Evolutionary conservation across 768 basidiomycete species (phyloP), one percentile per base, ranked within the genome.

Genomic region (Leccinum longicurvipes): DNA sequence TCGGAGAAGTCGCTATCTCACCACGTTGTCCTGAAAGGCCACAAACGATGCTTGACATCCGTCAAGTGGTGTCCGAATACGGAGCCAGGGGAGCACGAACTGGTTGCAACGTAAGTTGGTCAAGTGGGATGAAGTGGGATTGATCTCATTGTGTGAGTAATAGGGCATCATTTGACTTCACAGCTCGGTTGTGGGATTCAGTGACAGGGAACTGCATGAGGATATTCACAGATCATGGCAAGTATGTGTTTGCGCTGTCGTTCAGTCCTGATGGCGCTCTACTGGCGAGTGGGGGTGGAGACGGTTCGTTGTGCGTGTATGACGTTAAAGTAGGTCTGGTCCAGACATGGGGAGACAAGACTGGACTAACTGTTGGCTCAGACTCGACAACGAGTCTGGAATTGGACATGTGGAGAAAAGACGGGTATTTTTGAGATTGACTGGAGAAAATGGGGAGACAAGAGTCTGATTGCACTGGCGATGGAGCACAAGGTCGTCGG

Each of bases 171-270:
- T 92, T 92, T 64, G 93, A 96, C 65, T 75, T 77, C 14, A 89
- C 91, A 2, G 82, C 88, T 5, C 83, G 90, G 41, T 60, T 96
- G 28, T 96, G 93, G 93, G 87, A 94, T 69, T 82, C 85, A 3
- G 78, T 80, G 45, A 86, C 86, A 0, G 91, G 91, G 27, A 79
- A 82, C 44, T 94, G 92, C 66, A 68, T 91, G 31, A 78, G 83
- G 57, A 76, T 84, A 19, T 86, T 96, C 64, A 69, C 71, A 6
- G 88, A 91, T 59, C 89, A 93, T 72, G 82, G 74, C 59, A 80
- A 81, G 29, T 80, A 85, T 23, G 82, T 93, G 34, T 94, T 87
- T 68, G 80, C 88, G 1, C 64, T 93, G 28, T 73, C 83, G 6
- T 92, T 92, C 69, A 88, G 87, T 63, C 90, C 91, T 0, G 78